Evolutionary conservation across 306 rosid species (phyloP), one percentile per base, ranked within the genome.

Genomic region (Purshia tridentata): DNA sequence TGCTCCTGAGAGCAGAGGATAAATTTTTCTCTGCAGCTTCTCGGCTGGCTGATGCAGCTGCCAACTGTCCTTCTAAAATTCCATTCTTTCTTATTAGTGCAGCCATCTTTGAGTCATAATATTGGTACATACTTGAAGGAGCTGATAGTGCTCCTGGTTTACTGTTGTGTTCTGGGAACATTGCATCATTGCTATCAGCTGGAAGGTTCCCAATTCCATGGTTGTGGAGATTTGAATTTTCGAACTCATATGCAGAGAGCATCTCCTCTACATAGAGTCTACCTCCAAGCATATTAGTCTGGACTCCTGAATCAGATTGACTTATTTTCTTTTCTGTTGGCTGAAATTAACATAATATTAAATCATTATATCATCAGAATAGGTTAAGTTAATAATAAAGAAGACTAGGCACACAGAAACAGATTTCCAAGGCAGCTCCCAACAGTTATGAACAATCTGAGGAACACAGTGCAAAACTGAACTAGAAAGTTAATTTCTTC

Each of bases 41-140:
- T 79, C 86, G 84, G 76, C 88, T 80, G 50, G 88, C 90, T 81
- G 87, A 41, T 45, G 96, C 86, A 66, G 90, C 90, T 45, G 89
- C 89, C 75, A 91, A 74, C 80, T 94, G 97, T 77, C 90, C 97
- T 81, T 94, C 97, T 1, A 94, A 81, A 69, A 86, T 82, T 74
- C 95, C 91, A 20, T 82, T 86, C 72, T 89, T 91, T 76, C 92
- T 89, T 56, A 87, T 85, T 19, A 91, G 76, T 63, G 86, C 59
- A 46, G 93, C 87, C 74, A 90, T 73, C 81, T 88, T 91, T 3
- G 88, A 72, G 83, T 94, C 99, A 57, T 94, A 91, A 64, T 85
- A 84, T 53, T 88, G 92, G 73, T 76, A 82, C 79, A 89, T 81
- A 70, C 78, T 79, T 67, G 97, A 85, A 73, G 94, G 75, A 72